Base-by-base conservation (phyloP, 805 yeast species). In the Schwanniomyces vanrijiae region DNA sequence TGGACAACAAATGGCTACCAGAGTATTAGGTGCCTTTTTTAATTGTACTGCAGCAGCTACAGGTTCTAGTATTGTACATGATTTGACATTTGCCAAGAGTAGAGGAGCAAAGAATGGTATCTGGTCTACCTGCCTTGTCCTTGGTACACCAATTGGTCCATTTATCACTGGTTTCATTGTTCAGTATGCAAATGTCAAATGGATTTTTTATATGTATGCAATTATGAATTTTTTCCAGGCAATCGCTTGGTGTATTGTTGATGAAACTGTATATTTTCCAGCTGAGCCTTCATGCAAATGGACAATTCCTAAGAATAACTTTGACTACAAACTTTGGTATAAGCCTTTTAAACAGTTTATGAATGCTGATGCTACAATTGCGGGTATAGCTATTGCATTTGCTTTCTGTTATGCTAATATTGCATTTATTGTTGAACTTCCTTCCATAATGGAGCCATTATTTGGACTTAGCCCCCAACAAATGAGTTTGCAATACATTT, bases 381-480 rank as follows among this genome's bases (percentile, higher is more conserved):
- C 62, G 2, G 49, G 51, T 1, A 18, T 55, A 11, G 54, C 62
- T 8, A 50, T 51, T 18, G 51, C 59, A 1, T 43, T 61, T 21
- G 53, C 56, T 3, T 61, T 57, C 48, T 49, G 55, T 20, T 61
- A 55, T 34, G 61, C 60, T 8, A 61, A 59, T 42, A 53, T 59
- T 21, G 60, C 51, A 10, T 45, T 55, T 9, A 53, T 53, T 16
- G 63, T 61, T n/a, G 65, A 61, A 44, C 42, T 59, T 39, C 60
- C 65, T 11, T 49, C 52, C 29, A 50, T 55, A 6, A 53, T 54
- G 45, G 55, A 52, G 19, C 49, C 43, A 26, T 46, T 47, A 40
- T 61, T 56, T 42, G 44, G 48, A 11, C 49, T 61, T 38, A 45
- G 51, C 43, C 44, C 65, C 7, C 63, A 61, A 39, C 58, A 51